Base-by-base conservation (phyloP, 1,284 basidiomycete species). In the Pyrrhoderma noxium region DNA sequence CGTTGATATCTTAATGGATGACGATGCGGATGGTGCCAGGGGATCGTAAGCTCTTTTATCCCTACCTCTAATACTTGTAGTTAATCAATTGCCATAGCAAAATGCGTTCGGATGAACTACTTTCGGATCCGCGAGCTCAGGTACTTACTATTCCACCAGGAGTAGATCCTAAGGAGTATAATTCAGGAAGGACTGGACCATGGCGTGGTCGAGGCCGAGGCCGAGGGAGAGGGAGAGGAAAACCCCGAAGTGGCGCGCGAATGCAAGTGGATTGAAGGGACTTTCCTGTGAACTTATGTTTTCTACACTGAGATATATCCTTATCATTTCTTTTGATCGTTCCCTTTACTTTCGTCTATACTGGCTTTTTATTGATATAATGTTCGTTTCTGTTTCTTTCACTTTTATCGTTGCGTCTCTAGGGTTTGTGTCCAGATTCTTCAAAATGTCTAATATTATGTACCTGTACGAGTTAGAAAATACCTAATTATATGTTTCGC, bases 81-180 rank as follows among this genome's bases (percentile, higher is more conserved):
- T 14, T 40, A 14, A 40, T 22, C 38, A 19, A 18, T 22, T 42
- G 42, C 31, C 3, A 18, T 60, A 92, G 89, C 54, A 92, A 91
- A 77, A 75, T 93, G 73, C 86, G 89, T 54, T 91, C 89, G 2
- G 89, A 93, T 61, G 78, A 78, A 3, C 74, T 91, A 39, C 65
- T 89, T 47, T 71, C 73, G 11, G 85, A 88, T 62, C 76, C 84
- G 8, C 75, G 82, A 18, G 83, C 86, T 1, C 72, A 76, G 5
- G 77, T 90, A 2, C 73, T 89, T 22, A 70, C 85, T 34, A 79
- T 80, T 25, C 85, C 85, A 0, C 85, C 85, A 23, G 84, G 85
- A 9, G 64, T 79, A 3, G 71, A 87, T 56, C 73, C 76, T 0
- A 71, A 72, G 34, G 75, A 77, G 4, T 80, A 85, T 61, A 31